A percentile compares a stretch with the other conserved stretches of the same genome.
phyloP scores from a whole-genome alignment of 257 asterid genomes.

The Ocimum tenuiflorum region DNA sequence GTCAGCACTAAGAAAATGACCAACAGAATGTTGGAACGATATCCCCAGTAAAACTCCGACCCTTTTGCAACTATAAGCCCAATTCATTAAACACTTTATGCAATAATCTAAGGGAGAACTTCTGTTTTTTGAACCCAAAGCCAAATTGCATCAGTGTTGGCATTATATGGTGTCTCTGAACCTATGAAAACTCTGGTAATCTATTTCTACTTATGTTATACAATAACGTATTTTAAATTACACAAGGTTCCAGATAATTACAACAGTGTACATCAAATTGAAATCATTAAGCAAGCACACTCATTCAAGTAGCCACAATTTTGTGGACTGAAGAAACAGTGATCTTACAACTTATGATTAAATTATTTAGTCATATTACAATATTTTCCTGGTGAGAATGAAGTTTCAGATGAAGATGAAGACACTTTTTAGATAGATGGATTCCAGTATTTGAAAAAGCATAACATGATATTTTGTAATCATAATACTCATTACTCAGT shows the following conservation, averaged over 20 bases:
- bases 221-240: background rate
- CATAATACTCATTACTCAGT: background rate
- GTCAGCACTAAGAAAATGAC: too few relatives aligned
- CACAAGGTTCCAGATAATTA: background rate
- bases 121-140: background rate
- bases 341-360: background rate
- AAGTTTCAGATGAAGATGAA: background rate
- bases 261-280: background rate
- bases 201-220: background rate
- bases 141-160: too few relatives aligned
- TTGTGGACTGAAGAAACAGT: background rate
- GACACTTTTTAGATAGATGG: background rate
- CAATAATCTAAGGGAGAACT: background rate
- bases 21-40: too few relatives aligned
- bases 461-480: background rate
- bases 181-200: background rate
- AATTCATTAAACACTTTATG: background rate
- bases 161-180: background rate
- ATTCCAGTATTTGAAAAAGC: background rate
- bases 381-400: background rate
- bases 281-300: conserved; percentile 1
- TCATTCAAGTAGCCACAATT: background rate
- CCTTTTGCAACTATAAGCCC: background rate
- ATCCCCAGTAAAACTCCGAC: background rate
- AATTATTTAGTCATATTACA: background rate